Conservation (phyloP, 1,139 yeast genomes). For the Barnettozyma hawaiiensis region DNA sequence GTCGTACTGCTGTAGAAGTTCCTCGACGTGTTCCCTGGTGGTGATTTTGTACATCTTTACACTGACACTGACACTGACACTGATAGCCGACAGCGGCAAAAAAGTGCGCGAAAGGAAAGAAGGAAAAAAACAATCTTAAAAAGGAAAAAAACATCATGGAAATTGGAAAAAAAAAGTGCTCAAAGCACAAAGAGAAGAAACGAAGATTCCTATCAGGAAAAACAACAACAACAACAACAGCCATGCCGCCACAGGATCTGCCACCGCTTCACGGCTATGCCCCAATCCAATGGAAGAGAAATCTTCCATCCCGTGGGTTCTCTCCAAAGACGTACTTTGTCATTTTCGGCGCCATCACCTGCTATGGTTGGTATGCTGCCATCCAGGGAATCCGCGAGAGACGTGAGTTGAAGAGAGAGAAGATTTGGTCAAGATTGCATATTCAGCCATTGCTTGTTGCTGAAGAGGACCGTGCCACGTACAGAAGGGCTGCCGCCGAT, state of each 20-base stretch:
- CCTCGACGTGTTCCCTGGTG: conserved; percentile 41
- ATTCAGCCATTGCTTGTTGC: conserved; percentile 73
- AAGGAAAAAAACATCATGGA: not conserved
- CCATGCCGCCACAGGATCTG: conserved; percentile 51
- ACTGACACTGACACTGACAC: not conserved
- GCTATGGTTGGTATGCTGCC: conserved; percentile 67
- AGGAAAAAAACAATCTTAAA: not conserved
- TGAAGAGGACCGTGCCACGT: conserved; percentile 74
- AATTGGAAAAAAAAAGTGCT: not conserved
- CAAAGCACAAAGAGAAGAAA: not conserved
- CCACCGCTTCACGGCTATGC: conserved; percentile 89
- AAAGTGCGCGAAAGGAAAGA: not conserved
- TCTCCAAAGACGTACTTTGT: conserved; percentile 69
- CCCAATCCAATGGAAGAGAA: conserved; percentile 85
- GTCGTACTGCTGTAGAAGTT: conserved; percentile 61
- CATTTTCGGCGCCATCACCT: conserved; percentile 56
- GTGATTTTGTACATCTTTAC: conserved; percentile 35
- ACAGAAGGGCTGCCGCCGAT: conserved; percentile 66
- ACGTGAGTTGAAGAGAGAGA: conserved; percentile 71
- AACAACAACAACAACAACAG: not conserved
- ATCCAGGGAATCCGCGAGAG: conserved; percentile 70
- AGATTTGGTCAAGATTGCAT: conserved; percentile 70
- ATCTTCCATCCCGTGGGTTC: conserved; percentile 80
- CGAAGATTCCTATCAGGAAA: no score
- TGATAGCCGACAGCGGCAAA: no score